A percentile compares a stretch with the other conserved stretches of the same genome.
These are phyloP conservation scores for Leptodermis oblonga DNA, from an alignment of 257 asterid species.

Conservation along the genomic window DNA sequence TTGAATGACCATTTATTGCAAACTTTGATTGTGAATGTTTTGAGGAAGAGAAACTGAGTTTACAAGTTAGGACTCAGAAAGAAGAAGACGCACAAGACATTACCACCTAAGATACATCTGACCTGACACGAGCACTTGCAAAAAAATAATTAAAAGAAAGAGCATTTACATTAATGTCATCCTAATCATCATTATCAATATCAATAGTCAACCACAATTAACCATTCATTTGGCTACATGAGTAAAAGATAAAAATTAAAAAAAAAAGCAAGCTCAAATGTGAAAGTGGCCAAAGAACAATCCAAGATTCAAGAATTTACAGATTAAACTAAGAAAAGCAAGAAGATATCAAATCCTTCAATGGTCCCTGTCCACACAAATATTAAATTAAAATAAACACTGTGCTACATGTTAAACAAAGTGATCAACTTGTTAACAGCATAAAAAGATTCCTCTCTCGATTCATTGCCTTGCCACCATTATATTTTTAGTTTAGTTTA, in stretches of 20 bases:
- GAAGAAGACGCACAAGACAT: too few species aligned
- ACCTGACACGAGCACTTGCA: too few species aligned
- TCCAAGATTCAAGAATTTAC: neutral
- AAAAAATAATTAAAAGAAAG: neutral
- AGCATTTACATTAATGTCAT: conserved; percentile 48
- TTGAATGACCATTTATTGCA: too few species aligned
- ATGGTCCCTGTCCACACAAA: neutral
- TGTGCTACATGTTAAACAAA: conserved; percentile 4
- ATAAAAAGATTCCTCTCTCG: conserved; percentile 6
- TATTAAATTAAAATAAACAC: neutral
- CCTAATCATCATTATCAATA: conserved; percentile 17
- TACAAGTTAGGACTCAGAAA: too few species aligned
- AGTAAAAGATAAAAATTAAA: neutral
- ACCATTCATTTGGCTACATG: neutral
- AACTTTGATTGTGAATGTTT: too few species aligned
- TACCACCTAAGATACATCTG: too few species aligned
- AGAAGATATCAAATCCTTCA: neutral
- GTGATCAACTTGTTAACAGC: conserved; percentile 11
- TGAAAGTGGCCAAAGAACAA: neutral
- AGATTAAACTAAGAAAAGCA: neutral
- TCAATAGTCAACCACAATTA: conserved; percentile 1
- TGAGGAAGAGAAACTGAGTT: too few species aligned
- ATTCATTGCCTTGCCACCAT: conserved; percentile 20
- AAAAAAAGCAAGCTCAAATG: too few species aligned
- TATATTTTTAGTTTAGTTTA: conserved; percentile 8